These are phyloP conservation scores for Yamadazyma blattariae DNA, from an alignment of 1,139 yeast genomes.

Conservation along the genomic window DNA sequence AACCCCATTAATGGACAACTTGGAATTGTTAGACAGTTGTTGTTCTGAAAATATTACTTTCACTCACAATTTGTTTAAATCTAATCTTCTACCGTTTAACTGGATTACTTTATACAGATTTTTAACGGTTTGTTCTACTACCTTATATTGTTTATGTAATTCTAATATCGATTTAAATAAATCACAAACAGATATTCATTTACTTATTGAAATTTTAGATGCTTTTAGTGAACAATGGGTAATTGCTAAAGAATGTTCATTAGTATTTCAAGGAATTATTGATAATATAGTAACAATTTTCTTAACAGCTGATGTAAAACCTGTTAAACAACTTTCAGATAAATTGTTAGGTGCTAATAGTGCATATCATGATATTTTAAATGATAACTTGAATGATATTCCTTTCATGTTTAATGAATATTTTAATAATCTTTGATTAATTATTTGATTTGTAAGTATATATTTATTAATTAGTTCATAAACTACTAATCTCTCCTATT, in stretches of 20 bases:
- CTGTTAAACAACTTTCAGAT: constrained; percentile 34
- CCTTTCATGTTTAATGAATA: neutral
- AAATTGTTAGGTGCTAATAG: constrained; percentile 42
- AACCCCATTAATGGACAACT: constrained; percentile 25
- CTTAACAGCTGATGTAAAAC: constrained; percentile 34
- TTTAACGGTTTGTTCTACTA: constrained; percentile 41
- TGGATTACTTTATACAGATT: constrained; percentile 49
- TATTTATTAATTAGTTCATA: too few species aligned
- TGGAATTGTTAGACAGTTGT: too few species aligned
- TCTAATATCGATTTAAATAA: too few species aligned
- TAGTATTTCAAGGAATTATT: too few species aligned
- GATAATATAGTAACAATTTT: too few species aligned
- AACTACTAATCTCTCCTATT: too few species aligned
- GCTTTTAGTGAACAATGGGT: too few species aligned
- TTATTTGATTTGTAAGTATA: too few species aligned
- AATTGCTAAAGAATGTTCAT: too few species aligned
- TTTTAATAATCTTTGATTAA: too few species aligned
- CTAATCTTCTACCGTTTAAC: constrained; percentile 41
- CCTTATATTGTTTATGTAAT: constrained; percentile 43
- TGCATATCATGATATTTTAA: constrained; percentile 42
- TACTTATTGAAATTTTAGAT: too few species aligned
- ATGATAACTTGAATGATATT: constrained; percentile 35
- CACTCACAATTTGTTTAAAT: constrained; percentile 37
- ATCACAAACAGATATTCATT: too few species aligned
- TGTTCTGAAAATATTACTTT: constrained; percentile 39